These are phyloP conservation scores for Mortierella sp. DNA, from an alignment of 371 early-diverging fungal genomes.

Conservation along the genomic window DNA sequence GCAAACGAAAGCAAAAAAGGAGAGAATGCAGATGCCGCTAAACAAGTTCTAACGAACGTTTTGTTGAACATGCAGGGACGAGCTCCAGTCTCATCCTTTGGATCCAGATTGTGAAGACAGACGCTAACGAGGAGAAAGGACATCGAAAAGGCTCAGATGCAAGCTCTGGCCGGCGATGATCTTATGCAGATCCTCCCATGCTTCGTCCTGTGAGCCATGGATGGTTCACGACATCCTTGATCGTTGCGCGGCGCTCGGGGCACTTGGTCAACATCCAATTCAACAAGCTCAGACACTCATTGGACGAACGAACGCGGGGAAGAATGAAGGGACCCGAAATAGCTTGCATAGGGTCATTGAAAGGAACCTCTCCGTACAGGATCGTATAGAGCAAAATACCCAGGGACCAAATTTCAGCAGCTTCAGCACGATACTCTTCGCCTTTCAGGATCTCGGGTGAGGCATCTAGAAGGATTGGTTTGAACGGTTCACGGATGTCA, in stretches of 20 bases:
- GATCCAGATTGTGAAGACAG: too few species aligned
- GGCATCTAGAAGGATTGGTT: slow-evolving; percentile 57
- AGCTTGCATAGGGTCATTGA: slow-evolving; percentile 65
- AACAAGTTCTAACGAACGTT: too few species aligned
- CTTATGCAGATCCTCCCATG: slow-evolving; percentile 11
- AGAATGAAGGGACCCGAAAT: slow-evolving; percentile 60
- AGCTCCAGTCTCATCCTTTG: too few species aligned
- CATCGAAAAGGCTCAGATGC: too few species aligned
- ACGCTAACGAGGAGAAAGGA: too few species aligned
- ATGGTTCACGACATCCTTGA: slow-evolving; percentile 71
- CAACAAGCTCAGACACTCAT: slow-evolving; percentile 67
- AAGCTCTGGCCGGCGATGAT: too few species aligned
- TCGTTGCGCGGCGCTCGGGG: slow-evolving; percentile 66
- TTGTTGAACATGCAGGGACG: too few species aligned
- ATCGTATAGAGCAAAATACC: slow-evolving; percentile 85
- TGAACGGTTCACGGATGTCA: background rate
- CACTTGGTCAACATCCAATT: slow-evolving; percentile 72
- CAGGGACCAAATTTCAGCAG: slow-evolving; percentile 87
- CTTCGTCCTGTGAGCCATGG: slow-evolving; percentile 62
- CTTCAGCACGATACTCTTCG: slow-evolving; percentile 77
- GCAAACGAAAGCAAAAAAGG: too few species aligned
- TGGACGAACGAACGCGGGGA: slow-evolving; percentile 58
- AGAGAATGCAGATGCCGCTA: too few species aligned
- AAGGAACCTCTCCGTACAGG: slow-evolving; percentile 79
- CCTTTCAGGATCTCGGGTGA: slow-evolving; percentile 83